Base-by-base conservation (phyloP, 2,329 filamentous ascomycete genomes). In the Massarina eburnea region DNA sequence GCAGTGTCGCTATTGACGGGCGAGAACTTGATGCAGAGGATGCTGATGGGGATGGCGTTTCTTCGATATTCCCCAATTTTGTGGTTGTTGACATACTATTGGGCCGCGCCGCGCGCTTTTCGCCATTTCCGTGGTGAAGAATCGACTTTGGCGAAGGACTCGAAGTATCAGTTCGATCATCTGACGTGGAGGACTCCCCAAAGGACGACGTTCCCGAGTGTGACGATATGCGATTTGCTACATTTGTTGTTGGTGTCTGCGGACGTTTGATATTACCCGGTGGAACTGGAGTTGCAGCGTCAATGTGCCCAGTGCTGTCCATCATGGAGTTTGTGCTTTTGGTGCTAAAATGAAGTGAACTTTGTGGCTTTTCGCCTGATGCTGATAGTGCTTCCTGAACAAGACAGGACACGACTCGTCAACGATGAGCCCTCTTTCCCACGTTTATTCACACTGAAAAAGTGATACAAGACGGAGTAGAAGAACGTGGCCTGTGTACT, bases 1-100 rank as follows among this genome's bases (percentile, higher is more conserved):
- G 49, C 1, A 67, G 46, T 6, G 51, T 54, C 15, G 52, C 30
- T 8, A 49, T 15, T 1, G 54, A 26, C 0, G 47, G 39, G 26
- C 44, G 40, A 18, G n/a, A 22, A n/a, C n/a, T n/a, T 35, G 12
- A 12, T 17, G 20, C 20, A 7, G 34, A 3, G 14, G 32, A 18
- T 2, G 7, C 8, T 9, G 37, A 30, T 18, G 37, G n/a, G 2
- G 26, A 20, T 4, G 20, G 12, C 17, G 27, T n/a, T 7, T 27
- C 19, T 15, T 41, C 38, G 14, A 43, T 32, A 12, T 36, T 41
- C 4, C 21, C 19, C 9, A 38, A 15, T 6, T 39, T 46, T 3
- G 39, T 22, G 8, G 35, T 33, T 6, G 41, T 43, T 12, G 48
- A 37, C 39, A 41, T 46, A 30, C 34, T 46, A 20, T 14, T 14